A percentile compares a stretch with the other conserved stretches of the same genome.
Conservation (phyloP, 352 stramenopile genomes). For the Pythium aquatile region DNA sequence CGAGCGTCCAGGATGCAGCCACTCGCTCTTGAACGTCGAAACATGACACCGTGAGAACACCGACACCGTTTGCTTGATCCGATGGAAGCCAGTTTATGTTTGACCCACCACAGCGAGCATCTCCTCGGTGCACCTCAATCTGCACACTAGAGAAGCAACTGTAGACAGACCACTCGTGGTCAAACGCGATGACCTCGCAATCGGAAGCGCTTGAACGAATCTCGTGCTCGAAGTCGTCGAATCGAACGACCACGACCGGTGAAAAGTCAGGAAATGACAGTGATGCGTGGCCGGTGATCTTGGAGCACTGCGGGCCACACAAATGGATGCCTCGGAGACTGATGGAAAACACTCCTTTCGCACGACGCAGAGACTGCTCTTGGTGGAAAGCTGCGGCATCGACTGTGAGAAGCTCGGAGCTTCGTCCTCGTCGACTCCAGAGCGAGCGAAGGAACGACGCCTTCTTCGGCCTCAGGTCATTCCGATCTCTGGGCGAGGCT, state of each 20-base stretch:
- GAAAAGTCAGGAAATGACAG: constrained; percentile 28
- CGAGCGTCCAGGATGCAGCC: constrained; percentile 26
- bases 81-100: constrained; percentile 18
- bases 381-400: background rate
- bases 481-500: background rate
- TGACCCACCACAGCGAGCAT: constrained; percentile 8
- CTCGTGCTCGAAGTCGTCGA: constrained; percentile 32
- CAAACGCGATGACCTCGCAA: constrained; percentile 22
- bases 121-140: constrained; percentile 28
- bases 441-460: background rate
- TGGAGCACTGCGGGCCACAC: constrained; percentile 32
- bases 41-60: constrained; percentile 23
- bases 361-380: background rate
- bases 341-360: constrained; percentile 19
- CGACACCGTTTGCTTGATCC: constrained; percentile 13
- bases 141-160: constrained; percentile 29
- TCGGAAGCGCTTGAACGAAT: constrained; percentile 17
- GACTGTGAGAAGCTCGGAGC: background rate
- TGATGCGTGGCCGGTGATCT: constrained; percentile 27
- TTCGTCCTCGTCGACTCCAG: background rate
- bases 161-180: constrained; percentile 34
- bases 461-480: background rate
- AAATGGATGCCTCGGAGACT: constrained; percentile 31
- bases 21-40: constrained; percentile 30
- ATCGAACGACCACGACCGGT: constrained; percentile 28